phyloP scores from a whole-genome alignment of 2,329 filamentous ascomycete species.

The Ophiostoma novo-ulmi region DNA sequence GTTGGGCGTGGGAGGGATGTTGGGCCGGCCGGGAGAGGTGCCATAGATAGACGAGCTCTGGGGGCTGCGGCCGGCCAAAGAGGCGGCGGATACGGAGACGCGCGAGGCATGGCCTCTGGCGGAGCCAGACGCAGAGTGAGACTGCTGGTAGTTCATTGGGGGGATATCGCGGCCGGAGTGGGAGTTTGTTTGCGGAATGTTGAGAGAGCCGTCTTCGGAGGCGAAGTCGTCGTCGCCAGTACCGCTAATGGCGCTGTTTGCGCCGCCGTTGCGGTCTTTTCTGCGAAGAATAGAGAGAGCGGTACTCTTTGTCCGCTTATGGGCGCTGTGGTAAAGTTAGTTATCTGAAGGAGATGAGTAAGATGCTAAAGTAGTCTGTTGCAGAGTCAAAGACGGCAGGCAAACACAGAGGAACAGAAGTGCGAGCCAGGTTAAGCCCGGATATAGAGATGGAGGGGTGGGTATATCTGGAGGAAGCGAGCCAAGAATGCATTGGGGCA shows the following conservation, averaged over 20 bases:
- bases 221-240: constrained; percentile 44
- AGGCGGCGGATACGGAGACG: constrained; percentile 42
- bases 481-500: not conserved
- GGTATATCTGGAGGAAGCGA: not conserved
- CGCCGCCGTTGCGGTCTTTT: constrained; percentile 40
- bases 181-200: constrained; percentile 30
- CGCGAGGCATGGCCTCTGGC: constrained; percentile 44
- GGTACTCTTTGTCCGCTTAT: constrained; percentile 52
- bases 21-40: constrained; percentile 15
- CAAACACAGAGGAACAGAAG: not conserved
- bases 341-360: not conserved
- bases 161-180: constrained; percentile 26
- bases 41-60: constrained; percentile 28
- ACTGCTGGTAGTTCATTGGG: constrained; percentile 25
- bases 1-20: constrained; percentile 17
- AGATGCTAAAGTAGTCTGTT: not conserved
- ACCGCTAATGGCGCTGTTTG: constrained; percentile 47
- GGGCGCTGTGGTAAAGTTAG: constrained; percentile 29
- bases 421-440: not conserved
- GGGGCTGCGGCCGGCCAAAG: constrained; percentile 39
- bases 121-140: constrained; percentile 31
- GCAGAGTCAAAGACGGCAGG: not conserved
- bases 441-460: constrained; percentile 1
- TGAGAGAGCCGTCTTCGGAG: constrained; percentile 44
- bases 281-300: constrained; percentile 52